A percentile compares a stretch with the other conserved stretches of the same genome.
These are phyloP conservation scores for Eucalyptus erythrocorys DNA, from an alignment of 345 rosid genomes.

Conservation along the genomic window DNA sequence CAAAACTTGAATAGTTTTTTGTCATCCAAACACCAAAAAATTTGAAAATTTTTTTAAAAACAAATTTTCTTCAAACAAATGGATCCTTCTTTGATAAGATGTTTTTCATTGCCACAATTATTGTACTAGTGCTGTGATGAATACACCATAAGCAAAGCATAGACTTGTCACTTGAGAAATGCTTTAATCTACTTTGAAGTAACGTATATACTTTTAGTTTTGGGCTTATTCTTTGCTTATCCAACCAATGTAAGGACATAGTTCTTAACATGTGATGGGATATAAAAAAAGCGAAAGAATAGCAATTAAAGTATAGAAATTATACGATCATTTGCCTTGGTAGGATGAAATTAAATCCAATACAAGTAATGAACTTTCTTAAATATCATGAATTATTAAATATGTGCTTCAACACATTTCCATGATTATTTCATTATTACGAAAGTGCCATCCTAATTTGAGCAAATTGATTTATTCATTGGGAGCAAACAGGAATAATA, in stretches of 20 bases:
- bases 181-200: background rate
- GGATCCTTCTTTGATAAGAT: background rate
- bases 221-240: background rate
- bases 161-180: background rate
- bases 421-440: background rate
- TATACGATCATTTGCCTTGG: background rate
- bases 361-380: background rate
- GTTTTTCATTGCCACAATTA: background rate
- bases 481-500: background rate
- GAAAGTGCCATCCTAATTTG: background rate
- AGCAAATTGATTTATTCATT: background rate
- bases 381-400: background rate
- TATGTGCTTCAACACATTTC: background rate
- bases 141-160: background rate
- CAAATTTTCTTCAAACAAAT: background rate
- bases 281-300: background rate
- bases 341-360: background rate
- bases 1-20: background rate
- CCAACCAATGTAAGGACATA: background rate
- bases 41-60: too few species aligned
- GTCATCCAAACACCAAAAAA: background rate
- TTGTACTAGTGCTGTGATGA: background rate
- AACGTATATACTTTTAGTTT: background rate
- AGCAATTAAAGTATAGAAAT: background rate
- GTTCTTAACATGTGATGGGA: background rate